These are phyloP conservation scores for Echinochloa phyllopogon DNA, from an alignment of 176 grass and related monocot genomes.

Conservation along the genomic window DNA sequence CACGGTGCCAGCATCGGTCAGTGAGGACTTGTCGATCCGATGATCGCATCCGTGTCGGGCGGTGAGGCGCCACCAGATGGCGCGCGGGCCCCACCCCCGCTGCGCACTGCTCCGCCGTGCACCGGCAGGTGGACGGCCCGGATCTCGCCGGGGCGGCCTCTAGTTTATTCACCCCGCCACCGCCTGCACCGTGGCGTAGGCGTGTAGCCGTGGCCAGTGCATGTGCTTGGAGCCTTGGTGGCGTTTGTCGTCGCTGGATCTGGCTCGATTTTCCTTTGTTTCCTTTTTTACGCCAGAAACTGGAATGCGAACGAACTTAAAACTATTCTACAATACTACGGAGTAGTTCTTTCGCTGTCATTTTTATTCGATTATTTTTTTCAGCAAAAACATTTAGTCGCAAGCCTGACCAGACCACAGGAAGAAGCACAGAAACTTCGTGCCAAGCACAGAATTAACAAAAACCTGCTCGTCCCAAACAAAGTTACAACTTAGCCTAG, in stretches of 20 bases:
- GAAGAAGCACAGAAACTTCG: neutral
- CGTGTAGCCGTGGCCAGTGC: neutral
- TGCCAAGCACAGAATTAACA: neutral
- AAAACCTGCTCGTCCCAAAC: neutral
- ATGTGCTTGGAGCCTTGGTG: constrained; percentile 31
- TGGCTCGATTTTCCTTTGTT: neutral
- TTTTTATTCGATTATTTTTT: neutral
- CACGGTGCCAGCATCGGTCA: constrained; percentile 37
- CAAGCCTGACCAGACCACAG: neutral
- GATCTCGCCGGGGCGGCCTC: neutral
- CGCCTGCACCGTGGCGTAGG: neutral
- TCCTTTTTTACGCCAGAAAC: neutral
- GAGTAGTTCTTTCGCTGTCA: neutral
- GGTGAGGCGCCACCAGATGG: constrained; percentile 35
- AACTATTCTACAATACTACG: neutral
- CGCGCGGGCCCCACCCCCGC: neutral
- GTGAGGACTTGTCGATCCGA: constrained; percentile 51
- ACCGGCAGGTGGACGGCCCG: constrained; percentile 21
- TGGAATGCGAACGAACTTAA: neutral
- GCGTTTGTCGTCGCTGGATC: constrained; percentile 27
- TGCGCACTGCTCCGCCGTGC: neutral
- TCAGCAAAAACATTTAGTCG: neutral
- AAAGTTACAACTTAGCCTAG: no score
- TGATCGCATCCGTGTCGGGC: constrained; percentile 48
- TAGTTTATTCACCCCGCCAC: neutral